A percentile compares a stretch with the other conserved stretches of the same genome.
Conservation (phyloP, 176 grass and related monocot genomes). For the Canna indica region DNA sequence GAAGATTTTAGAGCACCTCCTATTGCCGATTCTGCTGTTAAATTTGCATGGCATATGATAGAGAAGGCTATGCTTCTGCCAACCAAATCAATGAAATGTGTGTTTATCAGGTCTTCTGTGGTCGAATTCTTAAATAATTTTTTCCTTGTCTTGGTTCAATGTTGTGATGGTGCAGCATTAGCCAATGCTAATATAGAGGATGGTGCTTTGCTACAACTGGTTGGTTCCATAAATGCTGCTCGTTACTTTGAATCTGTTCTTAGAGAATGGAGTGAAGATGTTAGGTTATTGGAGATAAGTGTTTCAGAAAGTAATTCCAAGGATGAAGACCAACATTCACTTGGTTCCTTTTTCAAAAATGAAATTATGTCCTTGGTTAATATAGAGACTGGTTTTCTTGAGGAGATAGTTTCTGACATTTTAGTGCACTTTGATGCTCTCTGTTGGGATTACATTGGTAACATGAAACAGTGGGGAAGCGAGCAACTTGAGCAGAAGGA, state of each 20-base stretch:
- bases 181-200: slow-evolving; percentile 44
- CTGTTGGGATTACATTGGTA: slow-evolving; percentile 65
- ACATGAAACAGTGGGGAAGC: slow-evolving; percentile 42
- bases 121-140: slow-evolving; percentile 64
- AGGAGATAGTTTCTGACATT: slow-evolving; percentile 61
- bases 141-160: slow-evolving; percentile 45
- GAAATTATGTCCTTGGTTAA: slow-evolving; percentile 62
- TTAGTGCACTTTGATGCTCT: slow-evolving; percentile 86
- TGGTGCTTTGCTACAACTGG: slow-evolving; percentile 37
- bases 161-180: slow-evolving; percentile 42
- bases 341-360: slow-evolving; percentile 51
- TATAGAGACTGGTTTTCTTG: slow-evolving; percentile 73
- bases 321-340: neutral
- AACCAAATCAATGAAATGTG: slow-evolving; percentile 33
- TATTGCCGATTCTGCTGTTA: slow-evolving; percentile 66
- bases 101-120: slow-evolving; percentile 58
- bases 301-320: slow-evolving; percentile 12
- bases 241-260: slow-evolving; percentile 58
- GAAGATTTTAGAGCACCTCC: slow-evolving; percentile 76
- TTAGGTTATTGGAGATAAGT: slow-evolving; percentile 54
- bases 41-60: slow-evolving; percentile 60
- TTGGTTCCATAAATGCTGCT: slow-evolving; percentile 52
- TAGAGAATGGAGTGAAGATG: slow-evolving; percentile 72
- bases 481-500: slow-evolving; percentile 9
- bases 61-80: slow-evolving; percentile 63